Conservation (phyloP, 129 eudicot species). For the Centrapalus pauciflorus region DNA sequence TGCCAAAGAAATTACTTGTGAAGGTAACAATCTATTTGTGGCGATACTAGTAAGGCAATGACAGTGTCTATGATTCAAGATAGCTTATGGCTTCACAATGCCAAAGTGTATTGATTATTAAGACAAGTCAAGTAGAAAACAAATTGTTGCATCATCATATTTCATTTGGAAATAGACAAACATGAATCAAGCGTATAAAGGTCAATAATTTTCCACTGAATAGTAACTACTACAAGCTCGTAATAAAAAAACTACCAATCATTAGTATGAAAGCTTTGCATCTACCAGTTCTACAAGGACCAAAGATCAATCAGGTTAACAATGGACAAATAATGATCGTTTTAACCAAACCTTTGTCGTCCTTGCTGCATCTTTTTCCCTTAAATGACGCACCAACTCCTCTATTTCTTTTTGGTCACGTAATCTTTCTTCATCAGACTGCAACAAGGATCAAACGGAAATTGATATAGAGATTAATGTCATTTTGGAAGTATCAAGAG, state of each 20-base stretch:
- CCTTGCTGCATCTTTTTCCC: constrained; percentile 82
- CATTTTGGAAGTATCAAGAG: not conserved
- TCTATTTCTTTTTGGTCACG: constrained; percentile 90
- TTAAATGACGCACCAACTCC: constrained; percentile 74
- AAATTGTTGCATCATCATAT: not conserved
- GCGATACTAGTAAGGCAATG: not conserved
- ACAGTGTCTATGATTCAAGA: not conserved
- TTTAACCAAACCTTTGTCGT: constrained; percentile 65
- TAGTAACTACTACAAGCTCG: not conserved
- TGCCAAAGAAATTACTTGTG: not conserved
- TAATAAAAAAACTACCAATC: not conserved
- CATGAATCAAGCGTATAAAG: not conserved
- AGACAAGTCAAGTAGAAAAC: not conserved
- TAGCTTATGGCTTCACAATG: not conserved
- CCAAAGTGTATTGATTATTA: not conserved
- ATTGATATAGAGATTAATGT: not conserved
- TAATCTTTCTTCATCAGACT: constrained; percentile 96
- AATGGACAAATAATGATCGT: not conserved
- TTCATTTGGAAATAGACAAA: not conserved
- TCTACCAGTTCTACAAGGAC: not conserved
- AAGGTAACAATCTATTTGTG: not conserved
- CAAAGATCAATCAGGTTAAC: constrained; percentile 1
- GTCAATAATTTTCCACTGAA: not conserved
- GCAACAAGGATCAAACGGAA: constrained; percentile 3
- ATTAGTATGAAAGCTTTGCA: not conserved